phyloP scores from a whole-genome alignment of 148 eudicot species.

The Mesembryanthemum crystallinum region DNA sequence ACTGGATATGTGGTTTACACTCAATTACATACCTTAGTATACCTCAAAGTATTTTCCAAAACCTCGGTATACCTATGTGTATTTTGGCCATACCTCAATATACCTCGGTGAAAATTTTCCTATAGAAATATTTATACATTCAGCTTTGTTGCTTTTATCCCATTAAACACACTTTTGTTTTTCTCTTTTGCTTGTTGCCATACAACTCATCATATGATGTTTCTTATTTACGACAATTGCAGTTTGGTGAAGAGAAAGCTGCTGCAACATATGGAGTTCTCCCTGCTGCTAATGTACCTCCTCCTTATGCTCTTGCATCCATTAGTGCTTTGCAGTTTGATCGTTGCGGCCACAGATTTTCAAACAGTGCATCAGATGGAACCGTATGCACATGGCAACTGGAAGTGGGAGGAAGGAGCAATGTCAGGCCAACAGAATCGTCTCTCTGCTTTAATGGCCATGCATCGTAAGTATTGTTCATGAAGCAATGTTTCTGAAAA shows the following conservation, averaged over 20 bases:
- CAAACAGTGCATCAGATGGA: slow-evolving; percentile 94
- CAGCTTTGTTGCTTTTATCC: neutral
- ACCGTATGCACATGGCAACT: slow-evolving; percentile 97
- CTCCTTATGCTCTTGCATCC: slow-evolving; percentile 96
- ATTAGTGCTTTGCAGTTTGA: slow-evolving; percentile 79
- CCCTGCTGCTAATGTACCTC: slow-evolving; percentile 93
- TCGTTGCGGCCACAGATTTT: slow-evolving; percentile 84
- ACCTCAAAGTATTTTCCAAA: too few species aligned
- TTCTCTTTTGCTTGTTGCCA: neutral
- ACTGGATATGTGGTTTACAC: too few species aligned
- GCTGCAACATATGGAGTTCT: slow-evolving; percentile 93
- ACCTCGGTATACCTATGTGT: too few species aligned
- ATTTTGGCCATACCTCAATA: too few species aligned
- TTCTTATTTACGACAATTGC: slow-evolving; percentile 20
- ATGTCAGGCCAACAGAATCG: slow-evolving; percentile 85
- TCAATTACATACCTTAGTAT: too few species aligned
- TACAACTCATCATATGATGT: slow-evolving; percentile 8
- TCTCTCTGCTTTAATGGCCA: slow-evolving; percentile 84
- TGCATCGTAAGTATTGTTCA: slow-evolving; percentile 62
- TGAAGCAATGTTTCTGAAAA: neutral
- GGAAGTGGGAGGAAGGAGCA: slow-evolving; percentile 97
- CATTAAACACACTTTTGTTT: neutral
- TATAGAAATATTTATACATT: too few species aligned
- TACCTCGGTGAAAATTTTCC: too few species aligned
- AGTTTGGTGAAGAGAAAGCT: slow-evolving; percentile 92